Base-by-base conservation (phyloP, 2,329 filamentous ascomycete species). In the Colletotrichum lini region DNA sequence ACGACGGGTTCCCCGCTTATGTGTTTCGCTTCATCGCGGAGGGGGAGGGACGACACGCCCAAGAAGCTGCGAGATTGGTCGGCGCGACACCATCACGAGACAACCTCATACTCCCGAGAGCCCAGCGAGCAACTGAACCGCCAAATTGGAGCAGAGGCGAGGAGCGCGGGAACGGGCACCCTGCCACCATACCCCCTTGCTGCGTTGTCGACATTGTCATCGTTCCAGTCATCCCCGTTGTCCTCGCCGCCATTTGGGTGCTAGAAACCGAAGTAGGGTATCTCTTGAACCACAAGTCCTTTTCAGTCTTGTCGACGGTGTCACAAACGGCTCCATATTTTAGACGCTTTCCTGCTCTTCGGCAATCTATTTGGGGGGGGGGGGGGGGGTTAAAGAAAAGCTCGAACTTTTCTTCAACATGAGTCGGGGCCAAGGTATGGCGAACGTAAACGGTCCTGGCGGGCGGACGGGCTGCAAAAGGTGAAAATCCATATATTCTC, bases 21-120 rank as follows among this genome's bases (percentile, higher is more conserved):
- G 54, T 50, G 56, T 66, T 67, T 62, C 63, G 67, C 67, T 61
- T 61, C 63, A 26, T 61, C 21, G 57, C 30, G 15, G 56, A 67
- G 67, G 30, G 38, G 16, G 15, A 40, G 26, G 35, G 18, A 66
- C 40, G 52, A 49, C 62, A 21, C 49, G 56, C 62, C 62, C 49
- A 42, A 50, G 56, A 47, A 56, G 40, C 26, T 38, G 42, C 38
- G 30, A 30, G 40, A 61, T 67, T 61, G 63, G 61, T 44, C 47
- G 30, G 52, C 26, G 49, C 56, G 45, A 50, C 26, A 23, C 5
- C 49, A 59, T 30, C 16, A 44, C 56, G 50, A 57, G 42, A 67
- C 62, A 70, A 47, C 44, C 62, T 54, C 42, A 47, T 60, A 56
- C 23, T 56, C 62, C 47, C 47, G 45, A 57, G 23, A 16, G 16